Evolutionary conservation across 495 filamentous ascomycete species (phyloP).

Genomic region (Trichocladium antarcticum): DNA sequence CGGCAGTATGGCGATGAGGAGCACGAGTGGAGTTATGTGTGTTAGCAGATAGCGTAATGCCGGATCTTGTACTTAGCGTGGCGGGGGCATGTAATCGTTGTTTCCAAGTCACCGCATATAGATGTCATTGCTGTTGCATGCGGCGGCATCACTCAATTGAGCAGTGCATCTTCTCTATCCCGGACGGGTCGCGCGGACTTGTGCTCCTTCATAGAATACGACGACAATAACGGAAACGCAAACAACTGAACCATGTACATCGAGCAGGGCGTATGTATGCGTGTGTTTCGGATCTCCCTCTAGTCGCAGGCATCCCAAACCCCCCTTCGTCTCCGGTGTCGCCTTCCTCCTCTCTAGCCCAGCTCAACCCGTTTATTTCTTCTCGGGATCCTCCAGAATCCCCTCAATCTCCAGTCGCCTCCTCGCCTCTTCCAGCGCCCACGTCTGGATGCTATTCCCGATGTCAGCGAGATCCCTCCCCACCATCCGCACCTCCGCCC

Average conservation of each 20-base stretch:
- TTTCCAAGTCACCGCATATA: too few species aligned
- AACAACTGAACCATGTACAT: not conserved
- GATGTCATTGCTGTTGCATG: too few species aligned
- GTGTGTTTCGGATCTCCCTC: not conserved
- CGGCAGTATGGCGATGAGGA: constrained; percentile 91
- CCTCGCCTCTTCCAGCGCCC: constrained; percentile 93
- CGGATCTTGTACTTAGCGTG: not conserved
- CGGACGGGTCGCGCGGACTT: too few species aligned
- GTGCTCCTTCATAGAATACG: not conserved
- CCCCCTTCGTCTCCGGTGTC: too few species aligned
- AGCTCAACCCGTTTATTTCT: constrained; percentile 16
- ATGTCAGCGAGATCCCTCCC: constrained; percentile 10
- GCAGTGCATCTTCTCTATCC: too few species aligned
- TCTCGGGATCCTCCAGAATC: constrained; percentile 61
- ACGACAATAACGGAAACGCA: not conserved
- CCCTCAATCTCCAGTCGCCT: constrained; percentile 89
- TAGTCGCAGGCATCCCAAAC: too few species aligned
- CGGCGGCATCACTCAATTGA: too few species aligned
- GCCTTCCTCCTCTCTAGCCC: not conserved
- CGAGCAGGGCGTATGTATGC: not conserved
- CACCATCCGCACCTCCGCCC: not conserved
- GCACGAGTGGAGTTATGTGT: constrained; percentile 64
- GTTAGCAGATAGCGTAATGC: constrained; percentile 14
- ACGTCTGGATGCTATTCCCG: constrained; percentile 80
- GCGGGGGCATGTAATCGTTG: not conserved